A percentile compares a stretch with the other conserved stretches of the same genome.
Conservation (phyloP, 2,329 filamentous ascomycete species). For the Clathrospora elynae region DNA sequence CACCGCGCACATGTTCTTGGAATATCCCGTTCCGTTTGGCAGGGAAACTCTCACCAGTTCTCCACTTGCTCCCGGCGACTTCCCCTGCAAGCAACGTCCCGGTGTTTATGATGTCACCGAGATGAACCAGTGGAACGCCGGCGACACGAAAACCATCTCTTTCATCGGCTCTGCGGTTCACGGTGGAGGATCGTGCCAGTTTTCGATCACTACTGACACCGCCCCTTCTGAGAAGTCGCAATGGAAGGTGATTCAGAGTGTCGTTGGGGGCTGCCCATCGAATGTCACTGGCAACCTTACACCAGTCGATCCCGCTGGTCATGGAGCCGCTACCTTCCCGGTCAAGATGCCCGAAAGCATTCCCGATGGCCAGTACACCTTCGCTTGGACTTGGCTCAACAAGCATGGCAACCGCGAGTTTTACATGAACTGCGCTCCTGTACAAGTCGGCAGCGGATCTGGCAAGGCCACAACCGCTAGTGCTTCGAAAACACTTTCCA, state of each 20-base stretch:
- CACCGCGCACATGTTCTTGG: constrained; percentile 78
- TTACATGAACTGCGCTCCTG: constrained; percentile 93
- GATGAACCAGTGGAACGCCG: constrained; percentile 60
- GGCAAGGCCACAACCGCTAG: constrained; percentile 38
- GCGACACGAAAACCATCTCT: constrained; percentile 55
- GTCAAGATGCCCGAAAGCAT: constrained; percentile 75
- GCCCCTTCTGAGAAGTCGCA: constrained; percentile 63
- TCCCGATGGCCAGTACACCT: constrained; percentile 72
- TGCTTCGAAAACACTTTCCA: constrained; percentile 50
- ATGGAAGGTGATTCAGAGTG: constrained; percentile 90
- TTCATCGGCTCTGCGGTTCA: constrained; percentile 67
- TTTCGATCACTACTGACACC: constrained; percentile 81
- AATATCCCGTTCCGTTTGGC: constrained; percentile 67
- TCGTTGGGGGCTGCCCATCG: constrained; percentile 82
- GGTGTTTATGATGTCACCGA: constrained; percentile 59
- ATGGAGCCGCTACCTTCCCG: constrained; percentile 67
- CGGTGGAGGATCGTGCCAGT: constrained; percentile 90
- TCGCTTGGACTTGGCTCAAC: constrained; percentile 97
- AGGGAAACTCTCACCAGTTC: constrained; percentile 60
- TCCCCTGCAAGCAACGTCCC: constrained; percentile 76
- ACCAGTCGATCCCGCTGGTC: constrained; percentile 24
- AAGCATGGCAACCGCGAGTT: constrained; percentile 90
- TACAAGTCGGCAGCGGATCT: constrained; percentile 64
- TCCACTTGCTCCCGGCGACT: constrained; percentile 69
- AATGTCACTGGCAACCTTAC: constrained; percentile 54